Evolutionary conservation across 352 stramenopile species (phyloP), one percentile per base, ranked within the genome.

Genomic region (Peronospora destructor): DNA sequence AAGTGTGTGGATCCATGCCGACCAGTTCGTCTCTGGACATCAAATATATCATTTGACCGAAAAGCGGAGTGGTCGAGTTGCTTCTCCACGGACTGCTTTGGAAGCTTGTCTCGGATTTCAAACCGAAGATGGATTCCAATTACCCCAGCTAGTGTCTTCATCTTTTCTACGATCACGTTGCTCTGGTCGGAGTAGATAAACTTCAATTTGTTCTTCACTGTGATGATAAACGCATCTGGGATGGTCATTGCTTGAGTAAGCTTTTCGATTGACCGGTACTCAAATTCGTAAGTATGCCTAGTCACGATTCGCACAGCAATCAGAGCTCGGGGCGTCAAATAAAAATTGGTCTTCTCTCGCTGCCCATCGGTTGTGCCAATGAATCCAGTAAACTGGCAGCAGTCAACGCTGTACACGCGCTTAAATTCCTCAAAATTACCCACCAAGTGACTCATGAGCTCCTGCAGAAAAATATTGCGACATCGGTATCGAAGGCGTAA

Each of bases 381-480:
- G 25, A 86, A 89, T 0, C 80, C 80, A 43, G 60, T 87, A 44
- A 88, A 91, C 40, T 88, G 76, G 39, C 64, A 71, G 45, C 73
- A 87, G 16, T 88, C 72, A 19, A 89, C 72, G 19, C 47, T 66
- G 34, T 85, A 91, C 0, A 80, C 64, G 4, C 76, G 72, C 56
- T 86, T 84, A 29, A 88, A 84, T 26, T 89, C 77, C 2, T 91
- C 77, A 49, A 91, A 84, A 45, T 68, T 87, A 8, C 77, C 77
- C 16, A 71, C 56, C 36, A 89, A 70, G 53, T 89, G 77, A 45
- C 74, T 89, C 73, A 91, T 87, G 2, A 91, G 54, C 44, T 91
- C 80, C 64, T 91, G 80, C 41, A 91, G 58, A 35, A 91, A 91
- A 19, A 72, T 61, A 33, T 85, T 91, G 11, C 78, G 75, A 38